phyloP scores from a whole-genome alignment of 1,139 yeast species.

The Zygotorulaspora mrakii region DNA sequence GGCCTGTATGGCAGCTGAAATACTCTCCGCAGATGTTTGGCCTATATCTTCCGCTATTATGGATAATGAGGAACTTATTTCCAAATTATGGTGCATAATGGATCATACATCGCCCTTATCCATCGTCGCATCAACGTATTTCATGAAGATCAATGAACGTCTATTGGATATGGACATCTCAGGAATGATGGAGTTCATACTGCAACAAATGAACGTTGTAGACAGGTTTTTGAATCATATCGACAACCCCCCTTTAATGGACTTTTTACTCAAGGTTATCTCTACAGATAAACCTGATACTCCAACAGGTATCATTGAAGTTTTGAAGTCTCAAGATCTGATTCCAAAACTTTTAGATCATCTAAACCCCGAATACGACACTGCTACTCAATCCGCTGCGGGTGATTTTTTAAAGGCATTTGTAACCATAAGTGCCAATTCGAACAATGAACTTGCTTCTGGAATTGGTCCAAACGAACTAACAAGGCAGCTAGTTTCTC shows the following conservation, averaged over 20 bases:
- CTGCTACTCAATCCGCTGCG: conserved; percentile 84
- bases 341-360: conserved; percentile 51
- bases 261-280: conserved; percentile 54
- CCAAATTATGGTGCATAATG: conserved; percentile 73
- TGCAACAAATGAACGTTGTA: conserved; percentile 50
- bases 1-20: conserved; percentile 88
- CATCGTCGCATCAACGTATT: conserved; percentile 75
- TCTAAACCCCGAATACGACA: conserved; percentile 46
- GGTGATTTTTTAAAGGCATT: conserved; percentile 94
- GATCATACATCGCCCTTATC: conserved; percentile 64
- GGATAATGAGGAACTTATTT: conserved; percentile 64
- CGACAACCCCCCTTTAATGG: conserved; percentile 74
- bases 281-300: conserved; percentile 64
- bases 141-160: conserved; percentile 93
- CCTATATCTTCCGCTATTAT: conserved; percentile 87
- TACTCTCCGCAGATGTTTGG: conserved; percentile 91
- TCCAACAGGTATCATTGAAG: conserved; percentile 59
- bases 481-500: conserved; percentile 82
- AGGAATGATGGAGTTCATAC: conserved; percentile 68
- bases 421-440: conserved; percentile 87
- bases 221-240: conserved; percentile 53
- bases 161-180: conserved; percentile 81
- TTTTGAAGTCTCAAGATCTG: conserved; percentile 48
- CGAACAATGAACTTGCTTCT: conserved; percentile 66
- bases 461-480: conserved; percentile 96